Conservation (phyloP, 2,329 filamentous ascomycete genomes). For the Colletotrichum sp. region DNA sequence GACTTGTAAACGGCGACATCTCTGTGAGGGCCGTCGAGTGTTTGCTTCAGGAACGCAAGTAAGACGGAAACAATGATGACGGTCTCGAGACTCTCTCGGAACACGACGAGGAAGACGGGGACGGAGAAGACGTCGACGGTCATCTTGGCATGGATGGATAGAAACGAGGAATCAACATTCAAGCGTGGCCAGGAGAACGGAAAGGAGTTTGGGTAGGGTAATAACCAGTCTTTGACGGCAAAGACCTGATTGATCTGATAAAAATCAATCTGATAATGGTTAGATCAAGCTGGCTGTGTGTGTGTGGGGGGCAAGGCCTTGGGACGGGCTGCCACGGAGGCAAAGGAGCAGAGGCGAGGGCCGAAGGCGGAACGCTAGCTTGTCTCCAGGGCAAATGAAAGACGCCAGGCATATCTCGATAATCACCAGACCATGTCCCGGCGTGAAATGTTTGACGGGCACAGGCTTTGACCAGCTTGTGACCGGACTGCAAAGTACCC, state of each 20-base stretch:
- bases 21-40: conserved; percentile 66
- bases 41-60: conserved; percentile 84
- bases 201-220: background rate
- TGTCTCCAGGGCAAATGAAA: background rate
- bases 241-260: conserved; percentile 6
- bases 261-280: conserved; percentile 5
- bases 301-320: background rate
- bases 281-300: background rate
- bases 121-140: conserved; percentile 77
- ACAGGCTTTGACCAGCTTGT: background rate
- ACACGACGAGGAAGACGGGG: conserved; percentile 88
- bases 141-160: conserved; percentile 36
- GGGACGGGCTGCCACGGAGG: background rate
- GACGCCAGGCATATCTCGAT: background rate
- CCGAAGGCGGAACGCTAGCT: background rate
- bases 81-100: conserved; percentile 83
- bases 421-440: background rate
- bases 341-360: background rate
- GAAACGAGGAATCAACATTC: background rate
- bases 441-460: background rate
- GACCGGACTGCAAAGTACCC: background rate
- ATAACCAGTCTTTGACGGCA: background rate
- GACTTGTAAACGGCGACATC: conserved; percentile 70
- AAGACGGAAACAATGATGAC: conserved; percentile 88
- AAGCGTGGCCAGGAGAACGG: background rate